phyloP scores from a whole-genome alignment of 1,284 basidiomycete species.

The Bjerkandera adusta region DNA sequence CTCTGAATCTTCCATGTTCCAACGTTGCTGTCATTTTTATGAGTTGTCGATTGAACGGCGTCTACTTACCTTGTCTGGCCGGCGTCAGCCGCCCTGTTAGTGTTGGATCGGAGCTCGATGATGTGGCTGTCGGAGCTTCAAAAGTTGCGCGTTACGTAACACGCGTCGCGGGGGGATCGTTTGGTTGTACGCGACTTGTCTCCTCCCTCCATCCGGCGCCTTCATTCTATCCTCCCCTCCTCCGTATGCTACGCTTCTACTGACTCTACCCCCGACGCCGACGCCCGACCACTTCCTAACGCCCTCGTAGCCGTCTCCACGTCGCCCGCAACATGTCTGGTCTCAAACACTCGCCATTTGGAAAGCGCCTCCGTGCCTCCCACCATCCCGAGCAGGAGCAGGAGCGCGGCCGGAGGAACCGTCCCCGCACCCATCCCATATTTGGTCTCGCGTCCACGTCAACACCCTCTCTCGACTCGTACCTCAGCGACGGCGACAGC shows the following conservation, averaged over 20 bases:
- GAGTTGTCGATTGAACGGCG: too few relatives aligned
- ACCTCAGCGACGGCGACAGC: conserved; percentile 53
- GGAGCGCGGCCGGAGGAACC: conserved; percentile 48
- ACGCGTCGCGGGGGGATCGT: conserved; percentile 24
- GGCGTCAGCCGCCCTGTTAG: too few relatives aligned
- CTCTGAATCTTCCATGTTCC: too few relatives aligned
- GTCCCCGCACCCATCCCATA: conserved; percentile 52
- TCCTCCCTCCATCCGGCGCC: conserved; percentile 9
- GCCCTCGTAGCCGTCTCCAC: conserved; percentile 12
- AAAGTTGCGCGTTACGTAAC: conserved; percentile 20
- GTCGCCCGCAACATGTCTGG: conserved; percentile 56
- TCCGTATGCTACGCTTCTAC: conserved; percentile 16
- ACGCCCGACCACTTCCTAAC: conserved; percentile 19
- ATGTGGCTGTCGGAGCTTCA: background rate
- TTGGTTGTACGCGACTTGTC: conserved; percentile 18
- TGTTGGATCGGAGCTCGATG: too few relatives aligned
- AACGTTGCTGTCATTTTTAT: too few relatives aligned
- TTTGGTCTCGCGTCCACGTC: conserved; percentile 45
- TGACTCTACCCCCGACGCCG: conserved; percentile 14
- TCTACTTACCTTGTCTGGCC: too few relatives aligned
- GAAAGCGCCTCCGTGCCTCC: conserved; percentile 70
- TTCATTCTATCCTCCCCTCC: conserved; percentile 16
- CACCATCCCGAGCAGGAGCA: conserved; percentile 51
- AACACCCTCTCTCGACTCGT: conserved; percentile 55
- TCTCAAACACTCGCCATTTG: conserved; percentile 78